Percentiles rank a stretch among this genome's conserved stretches.
Evolutionary conservation across 73 alveolate genomes (phyloP).

Genomic region (Paramecium octaurelia): DNA sequence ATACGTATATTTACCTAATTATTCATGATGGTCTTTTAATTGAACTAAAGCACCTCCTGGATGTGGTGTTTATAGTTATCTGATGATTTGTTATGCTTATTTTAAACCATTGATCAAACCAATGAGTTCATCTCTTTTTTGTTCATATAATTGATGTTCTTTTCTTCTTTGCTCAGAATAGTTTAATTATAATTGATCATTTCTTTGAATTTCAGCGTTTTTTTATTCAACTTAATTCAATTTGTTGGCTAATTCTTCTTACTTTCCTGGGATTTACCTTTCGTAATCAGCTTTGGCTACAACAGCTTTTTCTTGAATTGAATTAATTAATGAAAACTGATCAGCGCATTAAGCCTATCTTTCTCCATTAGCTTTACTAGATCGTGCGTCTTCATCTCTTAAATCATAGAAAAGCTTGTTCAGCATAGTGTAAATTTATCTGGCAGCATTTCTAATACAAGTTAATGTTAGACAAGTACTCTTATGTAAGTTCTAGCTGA

Average conservation of each 20-base stretch:
- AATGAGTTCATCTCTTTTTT: constrained; percentile 26
- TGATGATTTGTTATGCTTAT: constrained; percentile 4
- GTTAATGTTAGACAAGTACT: background rate
- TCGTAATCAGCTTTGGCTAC: constrained; percentile 42
- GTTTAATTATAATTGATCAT: background rate
- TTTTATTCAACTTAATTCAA: background rate
- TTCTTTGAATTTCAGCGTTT: background rate
- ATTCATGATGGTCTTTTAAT: constrained; percentile 39
- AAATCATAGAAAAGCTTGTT: constrained; percentile 34
- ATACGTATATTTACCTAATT: background rate
- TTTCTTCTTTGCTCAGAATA: constrained; percentile 4
- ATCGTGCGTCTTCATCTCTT: constrained; percentile 30
- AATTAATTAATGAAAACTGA: background rate
- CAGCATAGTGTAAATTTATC: constrained; percentile 18
- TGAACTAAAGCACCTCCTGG: constrained; percentile 52
- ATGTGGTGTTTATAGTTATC: constrained; percentile 44
- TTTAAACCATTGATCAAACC: constrained; percentile 24
- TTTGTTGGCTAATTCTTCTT: constrained; percentile 33
- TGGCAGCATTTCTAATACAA: constrained; percentile 7
- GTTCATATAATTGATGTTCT: constrained; percentile 25
- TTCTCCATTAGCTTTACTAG: constrained; percentile 41
- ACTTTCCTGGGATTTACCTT: constrained; percentile 22
- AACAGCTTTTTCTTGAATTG: background rate
- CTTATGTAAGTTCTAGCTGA: constrained; percentile 9
- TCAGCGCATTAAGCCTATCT: constrained; percentile 37